These are phyloP conservation scores for Tothia fuscella DNA, from an alignment of 2,329 filamentous ascomycete genomes.

Conservation along the genomic window DNA sequence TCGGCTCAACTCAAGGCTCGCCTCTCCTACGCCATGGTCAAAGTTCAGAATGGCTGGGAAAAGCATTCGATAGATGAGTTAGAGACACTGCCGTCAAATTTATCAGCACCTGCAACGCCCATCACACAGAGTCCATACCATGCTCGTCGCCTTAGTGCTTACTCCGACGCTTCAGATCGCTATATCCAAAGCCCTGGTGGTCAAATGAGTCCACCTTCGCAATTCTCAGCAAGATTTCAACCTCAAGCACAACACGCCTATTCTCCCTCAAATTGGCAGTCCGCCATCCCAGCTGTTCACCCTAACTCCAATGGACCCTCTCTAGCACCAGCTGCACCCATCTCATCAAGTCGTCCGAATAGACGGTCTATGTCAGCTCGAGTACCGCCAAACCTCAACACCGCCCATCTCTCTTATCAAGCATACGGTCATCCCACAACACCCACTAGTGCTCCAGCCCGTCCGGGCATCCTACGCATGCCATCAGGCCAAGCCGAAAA, in stretches of 20 bases:
- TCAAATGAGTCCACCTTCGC: slow-evolving; percentile 2
- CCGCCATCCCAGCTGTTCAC: slow-evolving; percentile 20
- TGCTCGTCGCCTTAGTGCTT: slow-evolving; percentile 2
- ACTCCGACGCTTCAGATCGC: slow-evolving; percentile 6
- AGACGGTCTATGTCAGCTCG: slow-evolving; percentile 24
- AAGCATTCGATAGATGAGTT: slow-evolving; percentile 65
- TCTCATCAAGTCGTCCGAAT: slow-evolving; percentile 21
- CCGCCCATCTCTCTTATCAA: slow-evolving; percentile 21
- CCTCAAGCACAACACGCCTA: neutral
- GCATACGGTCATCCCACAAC: slow-evolving; percentile 13
- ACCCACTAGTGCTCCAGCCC: slow-evolving; percentile 18
- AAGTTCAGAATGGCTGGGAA: slow-evolving; percentile 76
- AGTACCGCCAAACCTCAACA: slow-evolving; percentile 23
- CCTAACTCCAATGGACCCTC: slow-evolving; percentile 14
- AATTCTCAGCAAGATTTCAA: neutral
- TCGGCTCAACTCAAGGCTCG: slow-evolving; percentile 71
- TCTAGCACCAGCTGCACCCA: slow-evolving; percentile 23
- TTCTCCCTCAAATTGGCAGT: slow-evolving; percentile 19
- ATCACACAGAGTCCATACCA: neutral
- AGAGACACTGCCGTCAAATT: slow-evolving; percentile 30
- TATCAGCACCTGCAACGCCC: neutral
- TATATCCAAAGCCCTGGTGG: slow-evolving; percentile 4
- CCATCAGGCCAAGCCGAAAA: slow-evolving; percentile 63
- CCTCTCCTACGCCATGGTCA: slow-evolving; percentile 86
- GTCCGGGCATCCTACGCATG: slow-evolving; percentile 46